Percentiles rank a stretch among this genome's conserved stretches.
These are phyloP conservation scores for Moringa oleifera DNA, from an alignment of 345 rosid species.

Conservation along the genomic window DNA sequence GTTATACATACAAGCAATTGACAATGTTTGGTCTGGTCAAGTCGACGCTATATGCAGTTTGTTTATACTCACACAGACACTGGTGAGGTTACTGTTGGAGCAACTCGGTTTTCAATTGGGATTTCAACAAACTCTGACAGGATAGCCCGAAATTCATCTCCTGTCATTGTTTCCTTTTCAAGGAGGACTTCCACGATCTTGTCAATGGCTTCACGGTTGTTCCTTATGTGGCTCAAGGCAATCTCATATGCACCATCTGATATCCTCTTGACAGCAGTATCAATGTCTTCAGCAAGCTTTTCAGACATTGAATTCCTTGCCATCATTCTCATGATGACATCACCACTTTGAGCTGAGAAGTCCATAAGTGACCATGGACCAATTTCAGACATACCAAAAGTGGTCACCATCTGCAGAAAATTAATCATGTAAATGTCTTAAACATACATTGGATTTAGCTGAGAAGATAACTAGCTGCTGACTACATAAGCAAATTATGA, in stretches of 20 bases:
- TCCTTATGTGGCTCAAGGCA: slow-evolving; percentile 70
- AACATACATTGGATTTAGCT: not conserved
- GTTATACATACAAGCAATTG: slow-evolving; percentile 11
- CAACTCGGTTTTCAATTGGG: slow-evolving; percentile 67
- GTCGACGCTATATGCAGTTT: not conserved
- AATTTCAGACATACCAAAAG: slow-evolving; percentile 97
- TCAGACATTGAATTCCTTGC: slow-evolving; percentile 99
- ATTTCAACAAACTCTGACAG: slow-evolving; percentile 89
- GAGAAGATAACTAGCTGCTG: not conserved
- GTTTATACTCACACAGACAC: slow-evolving; percentile 32
- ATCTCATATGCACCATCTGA: slow-evolving; percentile 83
- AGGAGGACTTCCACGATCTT: slow-evolving; percentile 90
- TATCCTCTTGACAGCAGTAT: slow-evolving; percentile 64
- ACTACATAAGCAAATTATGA: not conserved
- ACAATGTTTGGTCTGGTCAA: not conserved
- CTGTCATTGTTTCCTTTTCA: slow-evolving; percentile 85
- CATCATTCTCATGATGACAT: slow-evolving; percentile 99
- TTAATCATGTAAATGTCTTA: slow-evolving; percentile 9
- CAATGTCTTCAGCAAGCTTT: slow-evolving; percentile 93
- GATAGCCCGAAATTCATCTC: slow-evolving; percentile 92
- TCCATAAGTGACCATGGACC: slow-evolving; percentile 99
- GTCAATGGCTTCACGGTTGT: slow-evolving; percentile 96
- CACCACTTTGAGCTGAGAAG: slow-evolving; percentile 61
- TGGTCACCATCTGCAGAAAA: slow-evolving; percentile 78
- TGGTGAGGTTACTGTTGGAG: slow-evolving; percentile 48